A percentile compares a stretch with the other conserved stretches of the same genome.
Evolutionary conservation across 352 stramenopile genomes (phyloP).

Genomic region (Phytophthora pini): DNA sequence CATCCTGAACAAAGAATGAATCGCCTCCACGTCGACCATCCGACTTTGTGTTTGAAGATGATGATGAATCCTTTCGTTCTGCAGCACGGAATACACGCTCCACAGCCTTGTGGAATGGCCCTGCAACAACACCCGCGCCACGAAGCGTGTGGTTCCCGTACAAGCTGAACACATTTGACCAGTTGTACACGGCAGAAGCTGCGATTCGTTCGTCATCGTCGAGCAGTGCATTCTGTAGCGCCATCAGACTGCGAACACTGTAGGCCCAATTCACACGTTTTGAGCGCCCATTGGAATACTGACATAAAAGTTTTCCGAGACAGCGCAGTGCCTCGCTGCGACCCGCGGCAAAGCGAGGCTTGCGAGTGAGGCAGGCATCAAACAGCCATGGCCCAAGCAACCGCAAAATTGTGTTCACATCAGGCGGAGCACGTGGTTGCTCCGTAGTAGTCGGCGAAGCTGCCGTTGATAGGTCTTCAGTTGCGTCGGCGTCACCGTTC

Average conservation of each 20-base stretch:
- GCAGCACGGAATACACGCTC: constrained; percentile 72
- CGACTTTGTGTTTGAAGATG: constrained; percentile 40
- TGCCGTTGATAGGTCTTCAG: constrained; percentile 24
- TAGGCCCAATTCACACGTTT: constrained; percentile 88
- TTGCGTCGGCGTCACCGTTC: constrained; percentile 38
- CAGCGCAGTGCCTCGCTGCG: constrained; percentile 80
- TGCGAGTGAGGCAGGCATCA: constrained; percentile 81
- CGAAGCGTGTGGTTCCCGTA: constrained; percentile 87
- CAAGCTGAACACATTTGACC: constrained; percentile 81
- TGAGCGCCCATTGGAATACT: constrained; percentile 70
- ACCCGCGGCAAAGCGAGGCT: constrained; percentile 69
- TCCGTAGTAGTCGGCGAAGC: constrained; percentile 19
- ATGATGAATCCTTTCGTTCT: constrained; percentile 43
- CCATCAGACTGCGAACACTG: constrained; percentile 84
- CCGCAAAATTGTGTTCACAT: constrained; percentile 85
- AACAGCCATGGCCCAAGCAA: constrained; percentile 87
- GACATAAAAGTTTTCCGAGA: constrained; percentile 75
- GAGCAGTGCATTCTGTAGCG: constrained; percentile 76
- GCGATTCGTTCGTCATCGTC: constrained; percentile 85
- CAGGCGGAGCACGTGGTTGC: constrained; percentile 69
- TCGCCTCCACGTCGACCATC: constrained; percentile 49
- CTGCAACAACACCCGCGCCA: constrained; percentile 76
- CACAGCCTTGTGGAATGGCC: constrained; percentile 81
- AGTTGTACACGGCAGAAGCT: constrained; percentile 85
- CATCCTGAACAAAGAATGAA: constrained; percentile 63